phyloP scores from a whole-genome alignment of 305 asterid species.

The Fraxinus angustifolia region DNA sequence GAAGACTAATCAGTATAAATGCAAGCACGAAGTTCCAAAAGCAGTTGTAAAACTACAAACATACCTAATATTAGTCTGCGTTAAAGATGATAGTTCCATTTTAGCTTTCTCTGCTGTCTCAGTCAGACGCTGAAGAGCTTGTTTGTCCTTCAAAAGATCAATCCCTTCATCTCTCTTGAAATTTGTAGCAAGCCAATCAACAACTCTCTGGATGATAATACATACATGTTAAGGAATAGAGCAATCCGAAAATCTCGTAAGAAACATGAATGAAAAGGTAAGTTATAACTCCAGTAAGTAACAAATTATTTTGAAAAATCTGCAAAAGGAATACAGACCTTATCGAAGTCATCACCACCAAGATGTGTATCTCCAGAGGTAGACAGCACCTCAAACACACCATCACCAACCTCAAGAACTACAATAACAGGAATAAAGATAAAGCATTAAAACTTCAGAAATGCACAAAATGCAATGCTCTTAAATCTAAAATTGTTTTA shows the following conservation, averaged over 20 bases:
- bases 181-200: constrained; percentile 80
- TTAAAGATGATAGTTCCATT: constrained; percentile 87
- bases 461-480: not conserved
- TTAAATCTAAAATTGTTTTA: not conserved
- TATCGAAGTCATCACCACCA: constrained; percentile 99
- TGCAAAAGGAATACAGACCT: constrained; percentile 39
- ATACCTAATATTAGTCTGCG: constrained; percentile 82
- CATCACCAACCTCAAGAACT: constrained; percentile 99
- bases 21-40: not conserved
- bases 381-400: constrained; percentile 96
- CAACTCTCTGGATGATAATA: constrained; percentile 63
- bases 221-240: not conserved
- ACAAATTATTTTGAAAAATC: not conserved
- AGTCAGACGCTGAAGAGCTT: constrained; percentile 95
- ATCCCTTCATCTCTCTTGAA: constrained; percentile 89
- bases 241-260: not conserved
- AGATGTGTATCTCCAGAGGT: constrained; percentile 99
- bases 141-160: constrained; percentile 90
- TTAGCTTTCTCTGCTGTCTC: constrained; percentile 98
- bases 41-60: not conserved
- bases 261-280: not conserved
- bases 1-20: not conserved
- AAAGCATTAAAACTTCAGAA: not conserved
- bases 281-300: not conserved
- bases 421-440: constrained; percentile 18